phyloP scores from a whole-genome alignment of 139 green algal genomes.

The Eudorina sp. region DNA sequence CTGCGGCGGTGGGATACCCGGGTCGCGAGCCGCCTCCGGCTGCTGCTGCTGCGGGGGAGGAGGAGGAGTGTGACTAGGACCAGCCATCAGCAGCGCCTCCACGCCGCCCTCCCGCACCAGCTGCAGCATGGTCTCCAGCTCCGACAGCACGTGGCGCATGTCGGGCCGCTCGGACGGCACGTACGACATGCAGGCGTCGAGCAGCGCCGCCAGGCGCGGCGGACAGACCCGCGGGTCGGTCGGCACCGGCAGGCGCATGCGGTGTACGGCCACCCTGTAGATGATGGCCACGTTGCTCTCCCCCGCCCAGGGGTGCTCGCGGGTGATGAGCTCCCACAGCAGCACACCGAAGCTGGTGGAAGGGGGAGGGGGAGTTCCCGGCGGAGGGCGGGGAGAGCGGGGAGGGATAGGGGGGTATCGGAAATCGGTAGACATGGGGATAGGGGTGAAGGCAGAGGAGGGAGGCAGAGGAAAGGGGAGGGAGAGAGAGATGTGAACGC shows the following conservation, averaged over 20 bases:
- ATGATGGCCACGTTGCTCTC: constrained; percentile 64
- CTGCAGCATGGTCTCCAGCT: constrained; percentile 14
- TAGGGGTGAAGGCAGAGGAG: too few species aligned
- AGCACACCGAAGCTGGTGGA: constrained; percentile 8
- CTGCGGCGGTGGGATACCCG: too few species aligned
- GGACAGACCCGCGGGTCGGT: constrained; percentile 17
- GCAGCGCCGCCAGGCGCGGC: constrained; percentile 22
- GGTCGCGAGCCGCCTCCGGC: too few species aligned
- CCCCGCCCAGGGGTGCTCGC: constrained; percentile 56
- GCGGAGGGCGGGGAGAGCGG: neutral
- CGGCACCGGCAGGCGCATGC: constrained; percentile 38
- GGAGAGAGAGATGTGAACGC: too few species aligned
- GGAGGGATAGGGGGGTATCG: neutral
- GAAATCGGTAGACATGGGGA: too few species aligned
- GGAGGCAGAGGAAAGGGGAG: too few species aligned
- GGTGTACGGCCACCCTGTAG: constrained; percentile 59
- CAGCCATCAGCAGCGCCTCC: neutral
- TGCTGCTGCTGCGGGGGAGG: too few species aligned
- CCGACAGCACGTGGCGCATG: constrained; percentile 15
- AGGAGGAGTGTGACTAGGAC: too few species aligned
- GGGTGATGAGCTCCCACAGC: constrained; percentile 58
- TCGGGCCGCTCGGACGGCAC: constrained; percentile 9
- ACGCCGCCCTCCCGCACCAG: neutral
- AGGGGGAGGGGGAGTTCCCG: neutral
- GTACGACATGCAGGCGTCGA: constrained; percentile 42